Evolutionary conservation across 306 rosid species (phyloP).

Genomic region (Trifolium fragiferum): DNA sequence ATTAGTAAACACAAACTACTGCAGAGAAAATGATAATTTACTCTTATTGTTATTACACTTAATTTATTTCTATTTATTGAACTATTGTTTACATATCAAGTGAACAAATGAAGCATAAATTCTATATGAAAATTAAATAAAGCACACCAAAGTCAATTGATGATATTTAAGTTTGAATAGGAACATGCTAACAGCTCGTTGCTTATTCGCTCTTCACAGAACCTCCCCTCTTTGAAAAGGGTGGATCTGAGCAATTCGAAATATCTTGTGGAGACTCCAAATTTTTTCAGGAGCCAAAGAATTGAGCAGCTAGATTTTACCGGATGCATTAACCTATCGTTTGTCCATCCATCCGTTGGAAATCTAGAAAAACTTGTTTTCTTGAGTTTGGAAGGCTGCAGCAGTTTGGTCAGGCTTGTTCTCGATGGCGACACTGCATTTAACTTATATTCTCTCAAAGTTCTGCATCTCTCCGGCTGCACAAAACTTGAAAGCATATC

Average conservation of each 20-base stretch:
- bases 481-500: neutral
- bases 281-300: constrained; percentile 1
- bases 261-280: constrained; percentile 21
- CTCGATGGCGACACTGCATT: neutral
- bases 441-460: constrained; percentile 21
- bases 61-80: neutral
- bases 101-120: neutral
- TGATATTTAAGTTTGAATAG: neutral
- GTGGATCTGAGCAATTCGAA: constrained; percentile 34
- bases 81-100: neutral
- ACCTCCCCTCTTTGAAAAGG: constrained; percentile 18
- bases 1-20: neutral
- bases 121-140: neutral
- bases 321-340: constrained; percentile 27
- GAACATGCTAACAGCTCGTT: neutral
- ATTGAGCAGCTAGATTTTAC: constrained; percentile 32
- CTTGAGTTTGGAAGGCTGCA: constrained; percentile 31
- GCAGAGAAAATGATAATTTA: neutral
- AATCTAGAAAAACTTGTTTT: constrained; percentile 17
- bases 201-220: neutral
- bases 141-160: neutral
- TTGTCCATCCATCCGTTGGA: constrained; percentile 37
- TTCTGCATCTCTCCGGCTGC: constrained; percentile 32
- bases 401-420: constrained; percentile 17
- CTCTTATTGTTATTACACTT: neutral